Base-by-base conservation (phyloP, 441 rosid genomes). In the Populus hybrid region DNA sequence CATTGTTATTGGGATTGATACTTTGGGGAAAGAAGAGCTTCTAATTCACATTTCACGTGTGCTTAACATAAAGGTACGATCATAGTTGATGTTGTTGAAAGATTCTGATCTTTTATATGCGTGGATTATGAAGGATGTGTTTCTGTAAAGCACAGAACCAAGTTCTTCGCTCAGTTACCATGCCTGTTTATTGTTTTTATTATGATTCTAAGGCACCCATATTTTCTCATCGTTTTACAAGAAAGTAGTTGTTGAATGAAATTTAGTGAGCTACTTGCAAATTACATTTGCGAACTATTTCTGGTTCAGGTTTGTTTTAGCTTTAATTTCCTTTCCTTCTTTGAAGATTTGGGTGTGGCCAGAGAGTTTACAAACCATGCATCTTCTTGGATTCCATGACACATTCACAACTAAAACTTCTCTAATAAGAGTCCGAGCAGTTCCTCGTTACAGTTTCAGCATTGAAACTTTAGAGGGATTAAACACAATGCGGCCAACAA, bases 311-410 rank as follows among this genome's bases (percentile, higher is more conserved):
- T 7, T 75, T 24, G 31, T 35, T 35, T 42, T 26, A n/a, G 36
- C n/a, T 69, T 40, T 76, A 23, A 69, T 76, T 28, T 69, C 75
- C 67, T 66, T 64, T 61, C 75, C 10, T 69, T 83, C 31, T 65
- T 33, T 59, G n/a, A 72, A 91, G 96, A 91, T 94, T 87, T 94
- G 96, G 97, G 94, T 92, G 79, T 92, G 97, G 96, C 98, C 95
- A 21, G 98, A 94, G 79, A 91, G 97, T 75, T 89, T 94, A 75
- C 93, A 89, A 69, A 90, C 89, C 35, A 89, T 94, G 94, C 97
- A n/a, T n/a, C n/a, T n/a, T n/a, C n/a, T n/a, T n/a, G n/a, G n/a
- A n/a, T n/a, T n/a, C n/a, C n/a, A n/a, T n/a, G n/a, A n/a, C n/a
- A n/a, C n/a, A n/a, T n/a, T n/a, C n/a, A n/a, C n/a, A n/a, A n/a